These are phyloP conservation scores for Pestalotiopsis sp. DNA, from an alignment of 2,329 filamentous ascomycete species.

Conservation along the genomic window DNA sequence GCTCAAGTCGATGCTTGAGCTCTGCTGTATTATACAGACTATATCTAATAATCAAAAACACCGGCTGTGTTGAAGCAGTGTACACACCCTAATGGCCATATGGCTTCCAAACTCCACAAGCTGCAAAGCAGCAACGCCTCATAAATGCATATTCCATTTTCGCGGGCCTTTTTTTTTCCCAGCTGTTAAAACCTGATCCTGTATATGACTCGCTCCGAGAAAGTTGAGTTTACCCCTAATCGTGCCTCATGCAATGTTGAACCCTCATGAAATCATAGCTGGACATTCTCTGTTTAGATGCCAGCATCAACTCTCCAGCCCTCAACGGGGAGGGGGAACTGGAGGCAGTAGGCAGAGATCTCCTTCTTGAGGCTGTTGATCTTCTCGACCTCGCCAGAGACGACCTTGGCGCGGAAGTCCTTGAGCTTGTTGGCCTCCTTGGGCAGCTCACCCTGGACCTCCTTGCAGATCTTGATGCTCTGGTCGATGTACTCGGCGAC, in stretches of 20 bases:
- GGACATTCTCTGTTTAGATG: slow-evolving; percentile 44
- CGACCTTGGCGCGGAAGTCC: slow-evolving; percentile 96
- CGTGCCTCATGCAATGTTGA: slow-evolving; percentile 30
- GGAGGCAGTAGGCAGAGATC: slow-evolving; percentile 82
- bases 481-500: slow-evolving; percentile 89
- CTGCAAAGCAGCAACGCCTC: slow-evolving; percentile 36
- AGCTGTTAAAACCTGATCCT: slow-evolving; percentile 24
- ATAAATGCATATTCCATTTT: slow-evolving; percentile 29
- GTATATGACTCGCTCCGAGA: slow-evolving; percentile 25
- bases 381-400: slow-evolving; percentile 75
- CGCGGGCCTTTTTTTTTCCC: slow-evolving; percentile 17
- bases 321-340: slow-evolving; percentile 90
- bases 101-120: slow-evolving; percentile 30
- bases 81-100: slow-evolving; percentile 27
- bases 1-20: not conserved
- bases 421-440: slow-evolving; percentile 99
- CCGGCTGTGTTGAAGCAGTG: slow-evolving; percentile 45
- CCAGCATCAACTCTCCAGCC: slow-evolving; percentile 67
- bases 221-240: slow-evolving; percentile 35
- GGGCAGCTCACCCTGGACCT: slow-evolving; percentile 81
- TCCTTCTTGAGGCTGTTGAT: slow-evolving; percentile 88
- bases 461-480: slow-evolving; percentile 86
- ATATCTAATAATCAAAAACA: not conserved
- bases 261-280: slow-evolving; percentile 20
- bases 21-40: slow-evolving; percentile 9